Evolutionary conservation across 768 basidiomycete species (phyloP), one percentile per base, ranked within the genome.

Genomic region (Mycena leptocephala): DNA sequence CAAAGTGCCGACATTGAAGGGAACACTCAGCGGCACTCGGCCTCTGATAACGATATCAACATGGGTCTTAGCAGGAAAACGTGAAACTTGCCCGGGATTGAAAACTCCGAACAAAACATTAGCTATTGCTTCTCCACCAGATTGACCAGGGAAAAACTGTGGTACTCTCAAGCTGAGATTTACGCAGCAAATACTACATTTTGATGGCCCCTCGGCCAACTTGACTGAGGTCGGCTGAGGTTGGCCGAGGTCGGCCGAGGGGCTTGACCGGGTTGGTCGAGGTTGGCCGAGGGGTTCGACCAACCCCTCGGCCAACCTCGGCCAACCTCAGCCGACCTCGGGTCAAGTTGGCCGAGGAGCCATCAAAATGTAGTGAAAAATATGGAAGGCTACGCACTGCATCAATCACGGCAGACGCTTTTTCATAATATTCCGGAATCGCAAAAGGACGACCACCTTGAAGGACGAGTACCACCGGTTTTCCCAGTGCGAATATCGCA

Each of bases 141-240:
- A 80, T 73, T 82, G 81, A 9, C 81, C 80, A 10, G 81, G 78
- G 69, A 82, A 82, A 74, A 82, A 82, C 80, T 82, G 51, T 26
- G 26, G 4, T 30, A 10, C 22, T 10, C 1, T 1, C 18, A 14
- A 22, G 22, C n/a, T 39, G 11, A 55, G n/a, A 6, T 48, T n/a
- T 46, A n/a, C n/a, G n/a, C n/a, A n/a, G n/a, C n/a, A n/a, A n/a
- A n/a, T n/a, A n/a, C n/a, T n/a, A n/a, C n/a, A n/a, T n/a, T n/a
- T n/a, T n/a, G n/a, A n/a, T n/a, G n/a, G n/a, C n/a, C n/a, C n/a
- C n/a, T n/a, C n/a, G n/a, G n/a, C n/a, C n/a, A n/a, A n/a, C n/a
- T n/a, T n/a, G n/a, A n/a, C n/a, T n/a, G n/a, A n/a, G n/a, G n/a
- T n/a, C n/a, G n/a, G n/a, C n/a, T n/a, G n/a, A n/a, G n/a, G n/a